These are phyloP conservation scores for Cucumis hystrix DNA, from an alignment of 306 rosid species.

Conservation along the genomic window DNA sequence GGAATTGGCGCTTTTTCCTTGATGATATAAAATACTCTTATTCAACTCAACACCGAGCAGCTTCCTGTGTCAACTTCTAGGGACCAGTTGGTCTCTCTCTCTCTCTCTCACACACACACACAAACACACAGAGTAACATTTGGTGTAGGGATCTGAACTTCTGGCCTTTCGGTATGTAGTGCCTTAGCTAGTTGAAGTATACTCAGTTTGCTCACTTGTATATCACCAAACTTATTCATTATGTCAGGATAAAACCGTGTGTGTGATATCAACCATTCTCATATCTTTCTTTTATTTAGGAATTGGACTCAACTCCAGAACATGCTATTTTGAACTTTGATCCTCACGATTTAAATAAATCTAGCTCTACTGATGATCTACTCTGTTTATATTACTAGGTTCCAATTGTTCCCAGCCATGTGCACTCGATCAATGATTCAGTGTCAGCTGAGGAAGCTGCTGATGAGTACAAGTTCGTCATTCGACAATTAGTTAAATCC, in stretches of 20 bases:
- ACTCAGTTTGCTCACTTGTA: background rate
- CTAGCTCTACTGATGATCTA: background rate
- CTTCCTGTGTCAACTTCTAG: background rate
- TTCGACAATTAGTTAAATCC: conserved; percentile 87
- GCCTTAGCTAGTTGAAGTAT: background rate
- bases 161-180: background rate
- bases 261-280: background rate
- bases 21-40: background rate
- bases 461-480: conserved; percentile 66
- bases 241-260: background rate
- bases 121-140: background rate
- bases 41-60: background rate
- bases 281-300: background rate
- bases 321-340: conserved; percentile 1
- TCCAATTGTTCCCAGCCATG: conserved; percentile 81
- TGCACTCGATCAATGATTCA: conserved; percentile 73
- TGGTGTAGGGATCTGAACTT: background rate
- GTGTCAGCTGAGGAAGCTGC: conserved; percentile 97
- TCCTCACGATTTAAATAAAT: background rate
- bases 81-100: background rate
- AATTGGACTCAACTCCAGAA: background rate
- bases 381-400: conserved; percentile 37
- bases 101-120: no score
- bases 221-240: background rate
- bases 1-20: background rate